Evolutionary conservation across 768 basidiomycete genomes (phyloP).

Genomic region (Russula brevipes): DNA sequence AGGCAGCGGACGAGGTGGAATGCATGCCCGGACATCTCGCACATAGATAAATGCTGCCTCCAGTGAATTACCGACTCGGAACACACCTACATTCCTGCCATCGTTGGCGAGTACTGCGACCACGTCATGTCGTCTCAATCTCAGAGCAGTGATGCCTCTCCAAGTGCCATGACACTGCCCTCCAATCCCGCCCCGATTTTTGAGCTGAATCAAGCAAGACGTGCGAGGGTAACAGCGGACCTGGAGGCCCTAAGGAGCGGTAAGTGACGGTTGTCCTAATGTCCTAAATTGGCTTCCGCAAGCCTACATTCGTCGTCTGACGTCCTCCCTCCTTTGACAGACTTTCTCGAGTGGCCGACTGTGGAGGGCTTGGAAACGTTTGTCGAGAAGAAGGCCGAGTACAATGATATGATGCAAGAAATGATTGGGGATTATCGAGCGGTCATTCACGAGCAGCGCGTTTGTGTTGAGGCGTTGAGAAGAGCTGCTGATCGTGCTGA

Average conservation of each 20-base stretch:
- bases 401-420: neutral
- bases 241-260: neutral
- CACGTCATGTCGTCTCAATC: neutral
- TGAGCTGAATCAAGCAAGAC: neutral
- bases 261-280: neutral
- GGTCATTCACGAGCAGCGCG: neutral
- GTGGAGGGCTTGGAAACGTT: slow-evolving; percentile 9
- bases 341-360: slow-evolving; percentile 11
- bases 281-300: neutral
- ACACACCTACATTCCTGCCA: neutral
- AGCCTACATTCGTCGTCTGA: neutral
- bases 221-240: neutral
- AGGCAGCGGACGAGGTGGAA: neutral
- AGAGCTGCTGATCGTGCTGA: neutral
- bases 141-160: neutral
- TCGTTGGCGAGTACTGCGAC: neutral
- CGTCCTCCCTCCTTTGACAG: neutral
- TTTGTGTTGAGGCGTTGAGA: neutral
- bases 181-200: neutral
- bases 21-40: neutral
- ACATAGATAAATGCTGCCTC: neutral
- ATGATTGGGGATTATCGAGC: neutral
- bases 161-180: neutral
- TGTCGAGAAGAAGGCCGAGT: slow-evolving; percentile 7
- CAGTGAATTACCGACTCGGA: neutral